These are phyloP conservation scores for Insectozyma bohioensis DNA, from an alignment of 1,139 yeast species.

Conservation along the genomic window DNA sequence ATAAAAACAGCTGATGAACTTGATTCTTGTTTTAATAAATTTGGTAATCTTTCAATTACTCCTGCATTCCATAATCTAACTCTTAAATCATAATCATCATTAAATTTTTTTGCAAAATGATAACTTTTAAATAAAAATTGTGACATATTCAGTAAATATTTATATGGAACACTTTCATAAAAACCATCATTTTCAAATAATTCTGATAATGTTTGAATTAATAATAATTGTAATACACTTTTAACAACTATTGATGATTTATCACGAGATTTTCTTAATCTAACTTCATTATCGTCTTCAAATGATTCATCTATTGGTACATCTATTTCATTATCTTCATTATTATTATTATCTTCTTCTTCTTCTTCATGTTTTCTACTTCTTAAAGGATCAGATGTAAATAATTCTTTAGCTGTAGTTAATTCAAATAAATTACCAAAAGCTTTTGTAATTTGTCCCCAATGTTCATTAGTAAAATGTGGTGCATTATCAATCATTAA, in stretches of 20 bases:
- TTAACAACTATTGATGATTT: conserved; percentile 86
- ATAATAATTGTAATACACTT: conserved; percentile 83
- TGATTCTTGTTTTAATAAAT: conserved; percentile 86
- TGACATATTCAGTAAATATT: conserved; percentile 59
- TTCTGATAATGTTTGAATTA: conserved; percentile 86
- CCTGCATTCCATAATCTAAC: conserved; percentile 90
- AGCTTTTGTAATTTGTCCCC: conserved; percentile 69
- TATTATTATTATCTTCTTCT: conserved; percentile 4
- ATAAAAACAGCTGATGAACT: conserved; percentile 87
- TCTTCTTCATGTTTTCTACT: conserved; percentile 12
- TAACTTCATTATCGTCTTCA: conserved; percentile 23
- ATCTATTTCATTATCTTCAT: background rate
- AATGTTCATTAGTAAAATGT: conserved; percentile 64
- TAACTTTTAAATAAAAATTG: conserved; percentile 66
- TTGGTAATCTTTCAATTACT: conserved; percentile 88
- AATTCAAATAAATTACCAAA: conserved; percentile 69
- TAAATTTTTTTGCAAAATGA: conserved; percentile 80
- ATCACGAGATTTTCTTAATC: conserved; percentile 39
- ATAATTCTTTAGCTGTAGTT: conserved; percentile 85
- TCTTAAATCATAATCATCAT: conserved; percentile 83
- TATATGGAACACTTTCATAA: conserved; percentile 67
- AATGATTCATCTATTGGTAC: background rate
- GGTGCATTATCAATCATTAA: conserved; percentile 70
- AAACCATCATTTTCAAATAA: conserved; percentile 70
- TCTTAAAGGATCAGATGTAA: conserved; percentile 65